Evolutionary conservation across 805 yeast genomes (phyloP), one percentile per base, ranked within the genome.

Genomic region (Ogataea sp.): DNA sequence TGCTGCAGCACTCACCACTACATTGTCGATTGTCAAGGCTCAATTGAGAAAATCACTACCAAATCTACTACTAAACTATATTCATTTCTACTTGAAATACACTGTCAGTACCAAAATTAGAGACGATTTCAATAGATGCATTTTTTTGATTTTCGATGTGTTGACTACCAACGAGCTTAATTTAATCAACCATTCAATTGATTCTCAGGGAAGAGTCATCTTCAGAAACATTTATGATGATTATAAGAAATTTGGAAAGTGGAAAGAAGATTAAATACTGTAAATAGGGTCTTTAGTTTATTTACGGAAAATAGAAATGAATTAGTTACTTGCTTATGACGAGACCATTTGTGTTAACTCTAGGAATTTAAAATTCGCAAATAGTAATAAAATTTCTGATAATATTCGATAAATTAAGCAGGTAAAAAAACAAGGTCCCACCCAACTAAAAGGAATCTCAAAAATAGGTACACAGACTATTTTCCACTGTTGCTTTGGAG

Each of bases 241-340:
- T 45, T 90, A 86, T 62, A 76, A 74, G 55, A 78, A 71, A 52
- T 70, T 68, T 43, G 96, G 95, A 36, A 84, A 83, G 58, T 89
- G 96, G 96, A 75, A 64, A 42, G 86, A 77, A 44, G 71, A 69
- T 36, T 75, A 55, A 37, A 8, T 27, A 9, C 7, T 31, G 34
- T 31, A 30, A 28, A 14, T 28, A 14, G 17, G 7, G n/a, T n/a
- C n/a, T n/a, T n/a, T n/a, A n/a, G n/a, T n/a, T n/a, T n/a, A n/a
- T n/a, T n/a, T n/a, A n/a, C n/a, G n/a, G n/a, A n/a, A n/a, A n/a
- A n/a, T n/a, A n/a, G n/a, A n/a, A n/a, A n/a, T n/a, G n/a, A n/a
- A n/a, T n/a, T n/a, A n/a, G n/a, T n/a, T n/a, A n/a, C n/a, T n/a
- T n/a, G n/a, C n/a, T n/a, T n/a, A n/a, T n/a, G n/a, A n/a, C n/a